Conservation (phyloP, 495 filamentous ascomycete species). For the Sphaerosporella brunnea region DNA sequence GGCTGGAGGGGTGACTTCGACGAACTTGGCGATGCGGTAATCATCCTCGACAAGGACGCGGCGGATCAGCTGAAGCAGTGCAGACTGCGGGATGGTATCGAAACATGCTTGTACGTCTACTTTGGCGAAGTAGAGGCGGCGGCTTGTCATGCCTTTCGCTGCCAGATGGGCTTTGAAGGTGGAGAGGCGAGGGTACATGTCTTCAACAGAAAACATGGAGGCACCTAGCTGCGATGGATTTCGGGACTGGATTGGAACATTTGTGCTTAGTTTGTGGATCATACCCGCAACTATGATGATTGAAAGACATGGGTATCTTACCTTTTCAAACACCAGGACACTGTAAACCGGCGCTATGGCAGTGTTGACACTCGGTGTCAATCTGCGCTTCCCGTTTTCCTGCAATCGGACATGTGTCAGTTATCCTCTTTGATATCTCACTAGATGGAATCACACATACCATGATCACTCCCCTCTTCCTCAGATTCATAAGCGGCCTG, state of each 20-base stretch:
- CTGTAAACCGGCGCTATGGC: slow-evolving; percentile 57
- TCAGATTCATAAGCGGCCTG: slow-evolving; percentile 74
- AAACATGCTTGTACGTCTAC: slow-evolving; percentile 84
- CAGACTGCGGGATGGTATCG: slow-evolving; percentile 77
- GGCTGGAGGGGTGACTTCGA: slow-evolving; percentile 42
- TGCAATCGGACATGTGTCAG: slow-evolving; percentile 15
- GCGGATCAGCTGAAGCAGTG: slow-evolving; percentile 45
- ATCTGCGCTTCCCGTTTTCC: slow-evolving; percentile 23
- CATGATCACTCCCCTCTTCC: slow-evolving; percentile 35
- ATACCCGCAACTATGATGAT: too few species aligned
- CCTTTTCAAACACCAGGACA: slow-evolving; percentile 62
- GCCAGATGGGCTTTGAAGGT: slow-evolving; percentile 40
- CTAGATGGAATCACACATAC: slow-evolving; percentile 10
- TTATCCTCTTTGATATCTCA: background rate
- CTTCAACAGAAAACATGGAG: slow-evolving; percentile 59
- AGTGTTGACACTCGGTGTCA: slow-evolving; percentile 66
- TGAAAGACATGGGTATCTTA: too few species aligned
- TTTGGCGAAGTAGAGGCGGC: slow-evolving; percentile 63
- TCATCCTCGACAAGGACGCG: slow-evolving; percentile 42
- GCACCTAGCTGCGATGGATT: slow-evolving; percentile 50
- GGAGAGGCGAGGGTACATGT: slow-evolving; percentile 62
- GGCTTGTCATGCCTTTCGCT: slow-evolving; percentile 11
- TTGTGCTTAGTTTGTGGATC: too few species aligned
- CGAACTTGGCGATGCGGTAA: slow-evolving; percentile 60
- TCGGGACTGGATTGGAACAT: slow-evolving; percentile 27